phyloP scores from a whole-genome alignment of 2,329 filamentous ascomycete genomes.

The Madurella mycetomatis region DNA sequence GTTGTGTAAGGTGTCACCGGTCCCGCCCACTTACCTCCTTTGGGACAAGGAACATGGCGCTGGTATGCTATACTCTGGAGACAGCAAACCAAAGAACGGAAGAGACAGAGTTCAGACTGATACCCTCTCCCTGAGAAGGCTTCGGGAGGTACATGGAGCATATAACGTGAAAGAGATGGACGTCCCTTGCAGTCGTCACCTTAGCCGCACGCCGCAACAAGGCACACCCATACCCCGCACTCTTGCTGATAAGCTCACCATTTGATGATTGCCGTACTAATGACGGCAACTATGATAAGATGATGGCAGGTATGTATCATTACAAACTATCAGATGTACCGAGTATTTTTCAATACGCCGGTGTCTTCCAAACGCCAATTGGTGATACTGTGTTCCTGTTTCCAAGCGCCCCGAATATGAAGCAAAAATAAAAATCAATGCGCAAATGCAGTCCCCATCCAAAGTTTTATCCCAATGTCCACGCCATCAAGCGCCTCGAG shows the following conservation, averaged over 20 bases:
- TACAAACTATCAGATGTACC: not conserved
- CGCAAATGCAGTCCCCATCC: not conserved
- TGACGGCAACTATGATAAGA: not conserved
- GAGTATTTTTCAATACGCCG: no score
- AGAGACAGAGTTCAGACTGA: not conserved
- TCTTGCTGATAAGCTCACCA: slow-evolving; percentile 13
- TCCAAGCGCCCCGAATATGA: not conserved
- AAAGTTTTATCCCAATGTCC: not conserved
- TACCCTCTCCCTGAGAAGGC: no score
- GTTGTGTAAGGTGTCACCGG: not conserved
- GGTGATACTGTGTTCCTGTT: slow-evolving; percentile 1
- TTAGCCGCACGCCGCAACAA: not conserved
- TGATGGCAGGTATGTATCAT: no score
- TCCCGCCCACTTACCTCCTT: slow-evolving; percentile 31
- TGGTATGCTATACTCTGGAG: not conserved
- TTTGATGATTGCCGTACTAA: slow-evolving; percentile 5
- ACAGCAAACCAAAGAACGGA: not conserved
- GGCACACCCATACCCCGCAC: slow-evolving; percentile 14
- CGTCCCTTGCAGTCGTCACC: no score
- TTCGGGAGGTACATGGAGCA: no score
- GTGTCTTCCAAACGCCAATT: not conserved
- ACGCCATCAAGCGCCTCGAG: not conserved
- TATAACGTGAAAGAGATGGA: no score
- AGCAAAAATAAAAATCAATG: no score
- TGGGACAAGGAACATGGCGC: slow-evolving; percentile 34